These are phyloP conservation scores for Cyberlindnera bimundalis DNA, from an alignment of 805 yeast genomes.

Conservation along the genomic window DNA sequence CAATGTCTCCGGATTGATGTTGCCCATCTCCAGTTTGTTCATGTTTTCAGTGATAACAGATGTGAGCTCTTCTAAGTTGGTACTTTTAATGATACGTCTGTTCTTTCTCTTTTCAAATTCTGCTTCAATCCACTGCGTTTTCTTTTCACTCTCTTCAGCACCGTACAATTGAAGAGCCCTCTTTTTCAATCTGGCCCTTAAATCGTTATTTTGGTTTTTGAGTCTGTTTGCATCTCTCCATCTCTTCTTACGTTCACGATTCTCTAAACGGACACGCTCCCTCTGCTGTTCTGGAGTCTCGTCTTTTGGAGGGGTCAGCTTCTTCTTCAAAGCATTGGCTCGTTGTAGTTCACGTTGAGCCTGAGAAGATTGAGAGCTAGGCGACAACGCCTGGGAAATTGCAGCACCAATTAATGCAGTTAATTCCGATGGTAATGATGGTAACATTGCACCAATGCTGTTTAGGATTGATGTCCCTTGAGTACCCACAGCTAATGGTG, in stretches of 20 bases:
- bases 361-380: background rate
- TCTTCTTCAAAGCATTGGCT: conserved; percentile 16
- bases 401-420: conserved; percentile 24
- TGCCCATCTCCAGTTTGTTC: conserved; percentile 43
- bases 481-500: conserved; percentile 16
- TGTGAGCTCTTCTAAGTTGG: conserved; percentile 29
- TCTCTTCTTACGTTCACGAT: conserved; percentile 72
- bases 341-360: conserved; percentile 1
- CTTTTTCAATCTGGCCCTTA: conserved; percentile 71
- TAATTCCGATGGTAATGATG: conserved; percentile 24
- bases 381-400: conserved; percentile 23
- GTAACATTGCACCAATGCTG: conserved; percentile 24
- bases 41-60: conserved; percentile 27
- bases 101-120: conserved; percentile 68
- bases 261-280: conserved; percentile 61
- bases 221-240: conserved; percentile 82
- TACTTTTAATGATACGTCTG: conserved; percentile 49
- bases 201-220: conserved; percentile 83
- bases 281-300: conserved; percentile 35
- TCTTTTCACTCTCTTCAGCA: conserved; percentile 47
- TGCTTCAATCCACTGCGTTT: conserved; percentile 66
- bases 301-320: conserved; percentile 15
- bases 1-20: conserved; percentile 37
- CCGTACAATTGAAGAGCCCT: conserved; percentile 72
- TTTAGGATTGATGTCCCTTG: conserved; percentile 20